phyloP scores from a whole-genome alignment of 192 early-diverging fungal species.

The Entomortierella beljakovae region DNA sequence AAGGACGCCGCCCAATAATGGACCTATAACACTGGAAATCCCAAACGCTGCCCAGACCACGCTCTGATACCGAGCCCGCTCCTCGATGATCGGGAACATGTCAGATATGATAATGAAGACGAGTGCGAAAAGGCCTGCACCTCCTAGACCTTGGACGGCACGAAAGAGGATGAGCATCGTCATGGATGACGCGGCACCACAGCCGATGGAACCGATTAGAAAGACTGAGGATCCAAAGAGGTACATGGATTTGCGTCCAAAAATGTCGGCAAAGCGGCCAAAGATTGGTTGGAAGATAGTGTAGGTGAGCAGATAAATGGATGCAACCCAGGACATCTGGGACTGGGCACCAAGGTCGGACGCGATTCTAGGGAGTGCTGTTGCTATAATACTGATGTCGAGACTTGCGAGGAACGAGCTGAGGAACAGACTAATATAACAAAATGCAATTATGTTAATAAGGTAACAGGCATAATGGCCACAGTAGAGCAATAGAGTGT shows the following conservation, averaged over 20 bases:
- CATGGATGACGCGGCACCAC: conserved; percentile 68
- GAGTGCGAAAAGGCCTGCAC: conserved; percentile 68
- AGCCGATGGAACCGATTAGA: conserved; percentile 62
- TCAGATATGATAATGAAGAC: conserved; percentile 77
- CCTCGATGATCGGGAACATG: conserved; percentile 73
- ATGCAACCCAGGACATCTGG: conserved; percentile 71
- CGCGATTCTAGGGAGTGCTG: conserved; percentile 72
- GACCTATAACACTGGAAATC: conserved; percentile 78
- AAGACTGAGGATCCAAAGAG: conserved; percentile 63
- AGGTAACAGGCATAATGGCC: too few relatives aligned
- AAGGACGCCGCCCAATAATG: conserved; percentile 86
- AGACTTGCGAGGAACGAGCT: conserved; percentile 75
- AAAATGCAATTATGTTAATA: too few relatives aligned
- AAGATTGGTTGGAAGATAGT: conserved; percentile 55
- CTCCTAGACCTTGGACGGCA: conserved; percentile 72
- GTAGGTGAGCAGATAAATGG: conserved; percentile 73
- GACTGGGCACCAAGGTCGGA: conserved; percentile 67
- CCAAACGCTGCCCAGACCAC: conserved; percentile 82
- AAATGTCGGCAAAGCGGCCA: conserved; percentile 82
- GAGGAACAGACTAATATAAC: too few relatives aligned
- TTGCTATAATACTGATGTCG: conserved; percentile 82
- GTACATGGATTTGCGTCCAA: conserved; percentile 73
- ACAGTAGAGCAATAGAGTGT: too few relatives aligned
- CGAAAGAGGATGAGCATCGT: conserved; percentile 72
- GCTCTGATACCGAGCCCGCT: too few relatives aligned